Evolutionary conservation across 202 grass and related monocot genomes (phyloP).

Genomic region (Cymbopogon flexuosus): DNA sequence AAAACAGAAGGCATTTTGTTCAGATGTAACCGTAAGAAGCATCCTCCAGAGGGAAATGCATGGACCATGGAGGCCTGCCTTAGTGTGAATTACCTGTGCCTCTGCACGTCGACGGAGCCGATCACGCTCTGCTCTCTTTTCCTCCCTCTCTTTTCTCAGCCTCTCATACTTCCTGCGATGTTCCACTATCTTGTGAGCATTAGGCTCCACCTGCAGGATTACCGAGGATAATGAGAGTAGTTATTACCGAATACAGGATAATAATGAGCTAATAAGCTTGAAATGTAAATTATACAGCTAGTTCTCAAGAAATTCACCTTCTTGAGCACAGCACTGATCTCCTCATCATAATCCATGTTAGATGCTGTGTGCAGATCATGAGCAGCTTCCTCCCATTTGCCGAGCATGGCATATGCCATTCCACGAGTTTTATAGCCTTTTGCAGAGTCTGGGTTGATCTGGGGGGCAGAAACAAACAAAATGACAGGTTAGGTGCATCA

Average conservation of each 20-base stretch:
- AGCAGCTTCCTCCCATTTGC: slow-evolving; percentile 89
- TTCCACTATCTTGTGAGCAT: slow-evolving; percentile 88
- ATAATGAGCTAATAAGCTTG: background rate
- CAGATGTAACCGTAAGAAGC: background rate
- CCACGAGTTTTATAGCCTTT: slow-evolving; percentile 95
- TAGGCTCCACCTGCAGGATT: slow-evolving; percentile 74
- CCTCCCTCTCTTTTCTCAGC: slow-evolving; percentile 68
- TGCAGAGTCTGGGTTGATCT: slow-evolving; percentile 97
- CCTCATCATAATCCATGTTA: slow-evolving; percentile 94
- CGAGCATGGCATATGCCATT: slow-evolving; percentile 79
- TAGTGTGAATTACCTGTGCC: slow-evolving; percentile 50
- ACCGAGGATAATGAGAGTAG: background rate
- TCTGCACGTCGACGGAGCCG: slow-evolving; percentile 53
- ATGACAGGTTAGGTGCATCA: background rate
- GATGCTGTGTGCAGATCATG: slow-evolving; percentile 83
- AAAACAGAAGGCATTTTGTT: background rate
- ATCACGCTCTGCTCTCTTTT: slow-evolving; percentile 76
- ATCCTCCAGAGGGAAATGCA: background rate
- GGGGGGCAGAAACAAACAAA: slow-evolving; percentile 7
- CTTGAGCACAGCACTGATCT: slow-evolving; percentile 81
- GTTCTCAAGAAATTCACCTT: slow-evolving; percentile 38
- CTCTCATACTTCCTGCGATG: slow-evolving; percentile 82
- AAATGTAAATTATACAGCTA: slow-evolving; percentile 1
- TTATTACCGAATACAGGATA: background rate
- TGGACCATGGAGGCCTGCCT: background rate